These are phyloP conservation scores for Tuber indicum DNA, from an alignment of 495 filamentous ascomycete genomes.

Conservation along the genomic window DNA sequence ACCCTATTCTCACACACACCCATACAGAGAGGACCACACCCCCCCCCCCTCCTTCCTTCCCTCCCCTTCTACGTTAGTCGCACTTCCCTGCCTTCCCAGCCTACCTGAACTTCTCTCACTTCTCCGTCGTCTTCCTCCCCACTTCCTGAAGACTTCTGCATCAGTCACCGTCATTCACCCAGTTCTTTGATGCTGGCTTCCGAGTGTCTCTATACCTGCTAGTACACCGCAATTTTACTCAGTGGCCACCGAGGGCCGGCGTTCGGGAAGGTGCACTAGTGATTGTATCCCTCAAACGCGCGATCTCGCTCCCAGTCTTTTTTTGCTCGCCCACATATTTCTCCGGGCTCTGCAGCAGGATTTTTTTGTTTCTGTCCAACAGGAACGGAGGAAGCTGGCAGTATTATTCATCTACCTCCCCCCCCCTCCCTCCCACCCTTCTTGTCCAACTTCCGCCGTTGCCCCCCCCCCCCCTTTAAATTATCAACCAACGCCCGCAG, in stretches of 20 bases:
- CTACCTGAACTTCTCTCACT: neutral
- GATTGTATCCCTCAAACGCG: slow-evolving; percentile 14
- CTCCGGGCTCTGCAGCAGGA: slow-evolving; percentile 18
- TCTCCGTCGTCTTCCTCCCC: slow-evolving; percentile 8
- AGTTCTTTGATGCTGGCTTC: slow-evolving; percentile 31
- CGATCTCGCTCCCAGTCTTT: slow-evolving; percentile 23
- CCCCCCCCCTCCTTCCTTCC: neutral
- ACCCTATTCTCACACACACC: neutral
- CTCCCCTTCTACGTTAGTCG: neutral
- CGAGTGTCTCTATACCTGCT: slow-evolving; percentile 24
- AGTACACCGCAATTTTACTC: slow-evolving; percentile 23
- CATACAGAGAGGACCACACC: neutral
- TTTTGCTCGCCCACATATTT: slow-evolving; percentile 33
- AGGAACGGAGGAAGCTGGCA: slow-evolving; percentile 16
- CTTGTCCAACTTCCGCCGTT: slow-evolving; percentile 24
- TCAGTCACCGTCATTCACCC: slow-evolving; percentile 16
- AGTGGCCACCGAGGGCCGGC: slow-evolving; percentile 19
- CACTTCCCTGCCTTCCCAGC: neutral
- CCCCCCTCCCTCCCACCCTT: slow-evolving; percentile 14
- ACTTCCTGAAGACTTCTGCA: slow-evolving; percentile 22
- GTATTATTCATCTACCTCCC: slow-evolving; percentile 34
- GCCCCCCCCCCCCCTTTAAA: slow-evolving; percentile 33
- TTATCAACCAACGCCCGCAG: slow-evolving; percentile 37
- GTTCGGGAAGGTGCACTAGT: slow-evolving; percentile 30
- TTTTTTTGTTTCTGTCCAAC: slow-evolving; percentile 24